Percentiles rank a stretch among this genome's conserved stretches.
Conservation (phyloP, 2,329 filamentous ascomycete species). For the Ophiocordyceps sinensis region DNA sequence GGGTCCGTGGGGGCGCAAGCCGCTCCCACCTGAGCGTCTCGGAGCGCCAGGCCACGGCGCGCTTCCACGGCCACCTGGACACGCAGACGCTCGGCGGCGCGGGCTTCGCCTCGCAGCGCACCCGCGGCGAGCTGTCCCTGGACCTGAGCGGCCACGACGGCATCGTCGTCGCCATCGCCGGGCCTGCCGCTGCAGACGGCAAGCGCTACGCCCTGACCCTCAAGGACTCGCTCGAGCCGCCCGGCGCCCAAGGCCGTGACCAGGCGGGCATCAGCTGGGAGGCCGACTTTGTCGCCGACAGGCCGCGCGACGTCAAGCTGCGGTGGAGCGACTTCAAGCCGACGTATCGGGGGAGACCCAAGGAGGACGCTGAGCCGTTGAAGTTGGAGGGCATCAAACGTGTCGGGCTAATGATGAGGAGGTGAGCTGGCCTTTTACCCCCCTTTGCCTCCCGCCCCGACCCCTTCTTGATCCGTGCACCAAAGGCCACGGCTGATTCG, state of each 20-base stretch:
- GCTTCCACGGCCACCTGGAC: conserved; percentile 58
- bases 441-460: too few relatives aligned
- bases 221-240: conserved; percentile 52
- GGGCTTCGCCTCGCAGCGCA: conserved; percentile 70
- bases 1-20: conserved; percentile 61
- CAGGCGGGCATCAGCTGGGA: conserved; percentile 62
- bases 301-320: conserved; percentile 32
- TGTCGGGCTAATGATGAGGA: conserved; percentile 68
- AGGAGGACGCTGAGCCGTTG: conserved; percentile 43
- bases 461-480: too few relatives aligned
- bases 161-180: conserved; percentile 34
- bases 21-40: conserved; percentile 31
- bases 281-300: conserved; percentile 41
- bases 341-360: conserved; percentile 58
- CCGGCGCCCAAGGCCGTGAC: conserved; percentile 50
- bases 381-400: conserved; percentile 47
- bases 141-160: conserved; percentile 51
- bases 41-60: conserved; percentile 21
- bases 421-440: conserved; percentile 28
- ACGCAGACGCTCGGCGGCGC: conserved; percentile 63
- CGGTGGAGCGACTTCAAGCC: conserved; percentile 52
- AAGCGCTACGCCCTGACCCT: conserved; percentile 62
- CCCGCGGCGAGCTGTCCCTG: conserved; percentile 42
- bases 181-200: conserved; percentile 30
- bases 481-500: too few relatives aligned